Conservation (phyloP, 1,284 basidiomycete species). For the Porodaedalea pini region DNA sequence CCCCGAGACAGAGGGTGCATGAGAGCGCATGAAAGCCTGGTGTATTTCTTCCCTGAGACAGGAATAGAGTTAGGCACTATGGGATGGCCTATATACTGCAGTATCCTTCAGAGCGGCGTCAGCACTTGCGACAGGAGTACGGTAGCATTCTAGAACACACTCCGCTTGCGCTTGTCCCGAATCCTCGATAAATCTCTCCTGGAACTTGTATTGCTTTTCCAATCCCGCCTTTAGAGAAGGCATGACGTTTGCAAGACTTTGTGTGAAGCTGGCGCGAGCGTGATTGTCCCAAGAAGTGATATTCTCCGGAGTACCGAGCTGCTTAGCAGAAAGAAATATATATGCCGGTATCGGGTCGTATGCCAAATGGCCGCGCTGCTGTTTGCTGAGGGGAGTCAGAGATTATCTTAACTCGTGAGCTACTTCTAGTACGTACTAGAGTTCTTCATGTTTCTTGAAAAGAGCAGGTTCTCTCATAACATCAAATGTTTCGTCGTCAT, state of each 20-base stretch:
- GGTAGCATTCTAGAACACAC: not conserved
- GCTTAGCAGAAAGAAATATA: constrained; percentile 5
- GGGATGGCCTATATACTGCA: not conserved
- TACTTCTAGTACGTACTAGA: constrained; percentile 1
- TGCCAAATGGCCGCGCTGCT: not conserved
- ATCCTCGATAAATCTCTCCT: not conserved
- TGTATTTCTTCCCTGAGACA: constrained; percentile 13
- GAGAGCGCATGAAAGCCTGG: constrained; percentile 20
- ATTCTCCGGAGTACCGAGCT: not conserved
- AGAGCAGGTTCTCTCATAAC: constrained; percentile 6
- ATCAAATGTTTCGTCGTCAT: constrained; percentile 7
- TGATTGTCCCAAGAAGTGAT: not conserved
- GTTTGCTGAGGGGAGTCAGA: not conserved
- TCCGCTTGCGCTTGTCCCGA: not conserved
- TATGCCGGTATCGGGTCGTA: not conserved
- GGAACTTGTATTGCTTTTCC: constrained; percentile 8
- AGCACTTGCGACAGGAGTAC: not conserved
- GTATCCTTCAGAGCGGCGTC: not conserved
- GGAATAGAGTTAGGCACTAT: not conserved
- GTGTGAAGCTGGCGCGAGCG: not conserved
- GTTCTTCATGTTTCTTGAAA: not conserved
- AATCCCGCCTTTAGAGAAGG: not conserved
- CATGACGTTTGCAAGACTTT: not conserved
- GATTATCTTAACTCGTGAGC: no score
- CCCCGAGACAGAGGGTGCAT: constrained; percentile 25